These are phyloP conservation scores for Wolfiporia cocos DNA, from an alignment of 1,284 basidiomycete species.

Conservation along the genomic window DNA sequence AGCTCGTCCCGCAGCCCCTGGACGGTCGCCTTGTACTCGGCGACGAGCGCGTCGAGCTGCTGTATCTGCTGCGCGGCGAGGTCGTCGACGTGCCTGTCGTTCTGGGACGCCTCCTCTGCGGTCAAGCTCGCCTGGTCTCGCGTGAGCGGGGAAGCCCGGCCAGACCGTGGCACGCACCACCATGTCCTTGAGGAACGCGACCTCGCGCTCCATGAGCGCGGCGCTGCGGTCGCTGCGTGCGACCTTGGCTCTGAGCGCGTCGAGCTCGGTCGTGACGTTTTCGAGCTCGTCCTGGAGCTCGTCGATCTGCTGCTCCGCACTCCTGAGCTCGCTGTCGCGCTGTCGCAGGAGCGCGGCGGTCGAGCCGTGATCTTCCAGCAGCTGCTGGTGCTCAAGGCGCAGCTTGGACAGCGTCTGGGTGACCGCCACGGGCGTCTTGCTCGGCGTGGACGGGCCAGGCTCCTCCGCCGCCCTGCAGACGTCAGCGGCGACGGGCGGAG, in stretches of 20 bases:
- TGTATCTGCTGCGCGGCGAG: slow-evolving; percentile 37
- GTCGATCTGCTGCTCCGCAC: slow-evolving; percentile 28
- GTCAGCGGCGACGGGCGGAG: neutral
- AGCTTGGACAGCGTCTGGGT: slow-evolving; percentile 51
- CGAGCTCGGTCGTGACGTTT: slow-evolving; percentile 31
- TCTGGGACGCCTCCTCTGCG: slow-evolving; percentile 40
- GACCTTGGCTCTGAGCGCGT: slow-evolving; percentile 35
- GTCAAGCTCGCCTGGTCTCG: slow-evolving; percentile 48
- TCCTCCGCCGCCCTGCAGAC: slow-evolving; percentile 33
- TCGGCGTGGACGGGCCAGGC: slow-evolving; percentile 28
- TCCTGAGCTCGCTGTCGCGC: slow-evolving; percentile 44
- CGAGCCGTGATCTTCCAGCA: slow-evolving; percentile 62
- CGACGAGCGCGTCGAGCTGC: slow-evolving; percentile 53
- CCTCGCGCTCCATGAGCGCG: slow-evolving; percentile 50
- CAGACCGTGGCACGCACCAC: slow-evolving; percentile 44
- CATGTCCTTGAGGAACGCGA: slow-evolving; percentile 55
- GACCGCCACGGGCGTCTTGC: slow-evolving; percentile 43
- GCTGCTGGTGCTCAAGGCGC: slow-evolving; percentile 50
- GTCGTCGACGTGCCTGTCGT: too few relatives aligned
- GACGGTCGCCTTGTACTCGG: slow-evolving; percentile 48
- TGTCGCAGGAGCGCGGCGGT: slow-evolving; percentile 41
- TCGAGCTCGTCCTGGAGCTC: slow-evolving; percentile 31
- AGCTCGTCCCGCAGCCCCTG: slow-evolving; percentile 38
- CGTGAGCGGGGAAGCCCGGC: neutral
- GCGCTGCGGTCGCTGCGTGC: slow-evolving; percentile 39